Evolutionary conservation across 2,329 filamentous ascomycete species (phyloP).

Genomic region (Colletotrichum theobromicola): DNA sequence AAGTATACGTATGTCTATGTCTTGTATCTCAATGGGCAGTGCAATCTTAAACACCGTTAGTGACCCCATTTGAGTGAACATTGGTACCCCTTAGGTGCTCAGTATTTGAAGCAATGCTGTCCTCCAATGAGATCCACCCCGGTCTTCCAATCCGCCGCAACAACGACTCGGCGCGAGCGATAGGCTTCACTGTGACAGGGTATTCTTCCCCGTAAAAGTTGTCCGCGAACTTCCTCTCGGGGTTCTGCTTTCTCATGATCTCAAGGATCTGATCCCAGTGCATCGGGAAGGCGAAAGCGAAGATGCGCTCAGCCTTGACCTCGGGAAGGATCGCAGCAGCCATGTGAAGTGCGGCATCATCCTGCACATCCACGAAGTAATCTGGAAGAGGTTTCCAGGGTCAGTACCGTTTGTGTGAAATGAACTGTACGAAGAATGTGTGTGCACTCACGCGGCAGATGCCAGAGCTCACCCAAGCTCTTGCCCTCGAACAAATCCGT

Average conservation of each 20-base stretch:
- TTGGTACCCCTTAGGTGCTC: neutral
- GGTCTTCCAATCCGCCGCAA: neutral
- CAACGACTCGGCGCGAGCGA: neutral
- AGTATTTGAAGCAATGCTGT: neutral
- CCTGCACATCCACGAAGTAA: conserved; percentile 52
- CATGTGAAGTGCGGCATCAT: conserved; percentile 57
- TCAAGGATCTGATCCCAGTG: conserved; percentile 49
- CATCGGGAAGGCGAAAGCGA: conserved; percentile 54
- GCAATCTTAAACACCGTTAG: neutral
- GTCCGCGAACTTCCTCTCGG: conserved; percentile 23
- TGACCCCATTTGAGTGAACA: neutral
- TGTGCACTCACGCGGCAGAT: neutral
- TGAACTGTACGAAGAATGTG: neutral
- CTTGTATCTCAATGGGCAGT: fast-evolving
- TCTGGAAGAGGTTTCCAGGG: conserved; percentile 29
- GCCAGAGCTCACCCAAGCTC: neutral
- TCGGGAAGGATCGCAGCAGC: conserved; percentile 52
- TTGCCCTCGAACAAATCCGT: conserved; percentile 26
- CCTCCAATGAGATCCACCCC: neutral
- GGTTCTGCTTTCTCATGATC: conserved; percentile 25
- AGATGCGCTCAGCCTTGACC: conserved; percentile 55
- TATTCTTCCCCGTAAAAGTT: neutral
- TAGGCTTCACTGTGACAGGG: conserved; percentile 1
- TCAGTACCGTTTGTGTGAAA: neutral
- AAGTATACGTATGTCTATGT: neutral